Base-by-base conservation (phyloP, 164 flowering plant species). In the Cinnamomum chago region DNA sequence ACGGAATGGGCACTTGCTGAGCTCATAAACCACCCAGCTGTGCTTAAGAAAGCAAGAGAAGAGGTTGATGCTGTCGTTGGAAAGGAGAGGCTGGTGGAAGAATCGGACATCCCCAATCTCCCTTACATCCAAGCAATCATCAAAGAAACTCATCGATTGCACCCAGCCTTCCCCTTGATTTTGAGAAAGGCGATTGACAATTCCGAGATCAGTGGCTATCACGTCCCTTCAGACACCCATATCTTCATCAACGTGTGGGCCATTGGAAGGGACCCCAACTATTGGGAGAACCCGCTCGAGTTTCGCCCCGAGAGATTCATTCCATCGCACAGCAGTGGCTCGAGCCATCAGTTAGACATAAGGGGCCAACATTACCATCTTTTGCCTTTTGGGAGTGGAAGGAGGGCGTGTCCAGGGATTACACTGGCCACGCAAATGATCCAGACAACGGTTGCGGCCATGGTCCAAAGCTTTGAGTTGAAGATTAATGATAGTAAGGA, bases 321-420 rank as follows among this genome's bases (percentile, higher is more conserved):
- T 15, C 12, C 58, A 5, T 70, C 62, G 18, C 24, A 74, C 11
- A 70, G 17, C 62, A 60, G 51, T 12, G 65, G 25, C n/a, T 12
- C 18, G 0, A 40, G 22, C 0, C 71, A 71, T 10, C 9, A 35
- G 40, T 3, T 83, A 10, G 84, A 81, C 23, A 74, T 82, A 3
- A 75, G 78, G 58, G 86, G 86, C 4, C 81, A 79, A 33, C 74
- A 79, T 60, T 84, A 78, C 30, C 79, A 79, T 73, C 17, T 79
- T 0, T 25, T 84, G 64, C 86, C 86, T 0, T 84, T 83, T 30
- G 86, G 83, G 13, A 71, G 84, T 0, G 84, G 86, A 13, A 60
- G 84, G 27, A 68, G 86, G 55, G 66, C 71, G 6, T 83, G 86
- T n/a, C 76, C 76, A 0, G 76, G 76, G n/a, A 18, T 27, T 27